A percentile compares a stretch with the other conserved stretches of the same genome.
These are phyloP conservation scores for Skeletonema grethae DNA, from an alignment of 108 stramenopile genomes.

Conservation along the genomic window DNA sequence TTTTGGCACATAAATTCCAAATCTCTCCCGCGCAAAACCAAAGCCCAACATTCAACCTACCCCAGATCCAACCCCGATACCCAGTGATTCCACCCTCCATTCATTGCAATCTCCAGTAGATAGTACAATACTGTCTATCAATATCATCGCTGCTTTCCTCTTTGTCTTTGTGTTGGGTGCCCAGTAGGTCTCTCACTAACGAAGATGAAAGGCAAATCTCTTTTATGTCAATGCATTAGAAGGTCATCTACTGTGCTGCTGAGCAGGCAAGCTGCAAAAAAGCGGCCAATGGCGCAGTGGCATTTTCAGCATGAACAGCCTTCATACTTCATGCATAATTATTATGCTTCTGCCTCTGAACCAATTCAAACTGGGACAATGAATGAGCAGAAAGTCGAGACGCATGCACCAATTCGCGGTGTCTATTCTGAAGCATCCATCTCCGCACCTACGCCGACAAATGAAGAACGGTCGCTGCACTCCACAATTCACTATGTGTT, in stretches of 20 bases:
- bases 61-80: neutral
- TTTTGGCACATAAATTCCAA: too few relatives aligned
- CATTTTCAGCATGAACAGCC: neutral
- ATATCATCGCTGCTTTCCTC: too few relatives aligned
- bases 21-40: too few relatives aligned
- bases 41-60: too few relatives aligned
- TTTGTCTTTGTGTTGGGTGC: too few relatives aligned
- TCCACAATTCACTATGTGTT: slow-evolving; percentile 24
- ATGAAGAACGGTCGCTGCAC: slow-evolving; percentile 20
- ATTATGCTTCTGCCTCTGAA: neutral
- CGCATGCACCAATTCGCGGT: neutral
- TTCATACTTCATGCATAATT: neutral
- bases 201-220: neutral
- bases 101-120: too few relatives aligned
- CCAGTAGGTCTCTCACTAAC: too few relatives aligned
- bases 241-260: neutral
- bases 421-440: neutral
- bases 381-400: neutral
- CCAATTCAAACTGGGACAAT: neutral
- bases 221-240: neutral
- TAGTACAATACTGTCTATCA: too few relatives aligned
- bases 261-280: neutral
- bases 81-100: too few relatives aligned
- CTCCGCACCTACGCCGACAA: neutral
- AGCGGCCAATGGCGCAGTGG: neutral